These are phyloP conservation scores for Gastroboletus turbinatus DNA, from an alignment of 1,284 basidiomycete genomes.

Conservation along the genomic window DNA sequence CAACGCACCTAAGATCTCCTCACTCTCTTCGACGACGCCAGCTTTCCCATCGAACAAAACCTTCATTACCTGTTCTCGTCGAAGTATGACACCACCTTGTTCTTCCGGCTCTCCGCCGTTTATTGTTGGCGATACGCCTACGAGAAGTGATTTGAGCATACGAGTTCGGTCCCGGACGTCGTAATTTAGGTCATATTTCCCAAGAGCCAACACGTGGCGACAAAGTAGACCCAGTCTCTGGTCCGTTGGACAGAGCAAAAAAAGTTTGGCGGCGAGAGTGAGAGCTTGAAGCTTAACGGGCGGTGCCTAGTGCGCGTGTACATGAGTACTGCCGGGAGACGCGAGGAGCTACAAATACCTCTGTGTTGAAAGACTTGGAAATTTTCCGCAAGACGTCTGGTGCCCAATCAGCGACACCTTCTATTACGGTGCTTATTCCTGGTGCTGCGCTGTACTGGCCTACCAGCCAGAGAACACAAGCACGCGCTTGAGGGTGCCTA, in stretches of 20 bases:
- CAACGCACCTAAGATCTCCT: conserved; percentile 29
- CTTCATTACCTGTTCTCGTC: conserved; percentile 77
- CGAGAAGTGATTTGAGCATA: conserved; percentile 72
- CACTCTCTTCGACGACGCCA: conserved; percentile 40
- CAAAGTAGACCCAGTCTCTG: conserved; percentile 53
- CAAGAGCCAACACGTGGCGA: conserved; percentile 79
- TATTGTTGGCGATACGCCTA: conserved; percentile 38
- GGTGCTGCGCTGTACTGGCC: conserved; percentile 71
- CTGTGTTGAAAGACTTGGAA: conserved; percentile 69
- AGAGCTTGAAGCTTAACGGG: conserved; percentile 80
- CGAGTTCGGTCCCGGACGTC: conserved; percentile 88
- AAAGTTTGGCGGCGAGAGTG: conserved; percentile 81
- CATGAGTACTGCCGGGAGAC: background rate
- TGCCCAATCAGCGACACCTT: conserved; percentile 67
- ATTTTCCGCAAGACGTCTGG: conserved; percentile 82
- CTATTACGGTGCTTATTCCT: conserved; percentile 39
- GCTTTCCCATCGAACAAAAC: conserved; percentile 78
- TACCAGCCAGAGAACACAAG: conserved; percentile 87
- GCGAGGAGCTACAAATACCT: conserved; percentile 45
- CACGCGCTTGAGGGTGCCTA: conserved; percentile 72
- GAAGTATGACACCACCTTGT: conserved; percentile 71
- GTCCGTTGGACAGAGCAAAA: conserved; percentile 65
- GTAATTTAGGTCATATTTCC: conserved; percentile 83
- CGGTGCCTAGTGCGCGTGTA: conserved; percentile 44
- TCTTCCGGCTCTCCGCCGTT: conserved; percentile 31